Conservation (phyloP, 176 grass and related monocot genomes). For the Eremochloa ophiuroides region DNA sequence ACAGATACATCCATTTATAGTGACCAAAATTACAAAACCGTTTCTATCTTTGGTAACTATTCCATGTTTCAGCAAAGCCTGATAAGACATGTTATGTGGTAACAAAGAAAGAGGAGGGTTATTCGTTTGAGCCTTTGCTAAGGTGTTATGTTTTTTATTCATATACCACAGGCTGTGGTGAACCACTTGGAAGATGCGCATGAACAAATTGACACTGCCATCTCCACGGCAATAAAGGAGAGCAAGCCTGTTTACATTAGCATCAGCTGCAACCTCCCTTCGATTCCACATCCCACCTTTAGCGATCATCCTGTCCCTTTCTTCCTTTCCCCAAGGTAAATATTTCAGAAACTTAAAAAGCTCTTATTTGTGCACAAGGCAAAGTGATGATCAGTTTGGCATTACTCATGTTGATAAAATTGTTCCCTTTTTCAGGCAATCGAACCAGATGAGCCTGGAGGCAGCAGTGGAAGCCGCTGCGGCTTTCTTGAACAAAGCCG, state of each 20-base stretch:
- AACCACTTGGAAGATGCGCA: conserved; percentile 61
- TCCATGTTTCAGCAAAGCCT: background rate
- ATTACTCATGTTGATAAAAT: background rate
- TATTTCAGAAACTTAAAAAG: background rate
- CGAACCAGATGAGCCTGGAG: conserved; percentile 42
- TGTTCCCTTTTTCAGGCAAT: conserved; percentile 35
- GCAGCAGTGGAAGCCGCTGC: conserved; percentile 41
- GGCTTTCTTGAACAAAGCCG: conserved; percentile 53
- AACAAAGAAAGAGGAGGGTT: background rate
- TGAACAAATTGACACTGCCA: conserved; percentile 53
- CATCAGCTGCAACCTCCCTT: conserved; percentile 50
- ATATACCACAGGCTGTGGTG: conserved; percentile 42
- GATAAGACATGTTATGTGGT: background rate
- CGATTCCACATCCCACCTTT: conserved; percentile 46
- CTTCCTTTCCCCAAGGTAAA: conserved; percentile 56
- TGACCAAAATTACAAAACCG: background rate
- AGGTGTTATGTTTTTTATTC: background rate
- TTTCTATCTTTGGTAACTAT: background rate
- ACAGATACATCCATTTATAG: background rate
- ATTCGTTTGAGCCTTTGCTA: background rate
- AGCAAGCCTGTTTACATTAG: conserved; percentile 67
- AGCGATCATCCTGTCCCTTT: conserved; percentile 41
- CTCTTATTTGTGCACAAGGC: background rate
- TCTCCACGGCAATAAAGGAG: conserved; percentile 56
- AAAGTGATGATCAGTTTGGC: background rate